Evolutionary conservation across 1,139 yeast species (phyloP), one percentile per base, ranked within the genome.

Genomic region (Saccharomyces hybrid): DNA sequence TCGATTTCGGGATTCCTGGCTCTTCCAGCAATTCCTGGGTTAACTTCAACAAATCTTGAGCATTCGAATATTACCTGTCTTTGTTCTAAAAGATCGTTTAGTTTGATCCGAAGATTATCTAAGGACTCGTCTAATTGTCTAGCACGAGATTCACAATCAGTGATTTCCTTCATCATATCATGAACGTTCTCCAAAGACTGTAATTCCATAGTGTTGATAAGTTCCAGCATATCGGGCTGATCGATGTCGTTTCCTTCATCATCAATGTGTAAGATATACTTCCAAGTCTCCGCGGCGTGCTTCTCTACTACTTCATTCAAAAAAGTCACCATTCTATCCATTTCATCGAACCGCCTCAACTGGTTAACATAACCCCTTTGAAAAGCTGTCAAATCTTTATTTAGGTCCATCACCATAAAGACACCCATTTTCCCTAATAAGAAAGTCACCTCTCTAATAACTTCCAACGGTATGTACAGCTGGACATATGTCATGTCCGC

Each of bases 401-500:
- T 86, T 67, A 84, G 75, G 67, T 86, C 95, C 58, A 88, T 75
- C 62, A 86, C 83, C 71, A 86, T 88, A 50, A 86, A 74, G 55
- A 80, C 70, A 52, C 86, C 84, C 62, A 84, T 71, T 51, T 80
- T 80, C 9, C 93, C 93, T 49, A 86, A 72, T 27, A 82, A 75
- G 65, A 83, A 81, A 49, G 84, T 78, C 12, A 84, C 76, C 56
- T 84, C 88, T 62, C 93, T 74, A 2, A 86, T 74, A 26, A 82
- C 79, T 70, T 86, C 95, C 27, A 84, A 75, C 2, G 91, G 90
- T 53, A 86, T 82, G 65, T 84, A 86, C 63, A 86, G 71, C 67
- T 86, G 88, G 48, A 85, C 81, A 70, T 84, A 78, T 24, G 88
- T 81, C 93, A 86, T 86, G 64, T 83, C 87, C 80, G 93, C 93